Evolutionary conservation across 306 rosid species (phyloP).

Genomic region (Styphnolobium japonicum): DNA sequence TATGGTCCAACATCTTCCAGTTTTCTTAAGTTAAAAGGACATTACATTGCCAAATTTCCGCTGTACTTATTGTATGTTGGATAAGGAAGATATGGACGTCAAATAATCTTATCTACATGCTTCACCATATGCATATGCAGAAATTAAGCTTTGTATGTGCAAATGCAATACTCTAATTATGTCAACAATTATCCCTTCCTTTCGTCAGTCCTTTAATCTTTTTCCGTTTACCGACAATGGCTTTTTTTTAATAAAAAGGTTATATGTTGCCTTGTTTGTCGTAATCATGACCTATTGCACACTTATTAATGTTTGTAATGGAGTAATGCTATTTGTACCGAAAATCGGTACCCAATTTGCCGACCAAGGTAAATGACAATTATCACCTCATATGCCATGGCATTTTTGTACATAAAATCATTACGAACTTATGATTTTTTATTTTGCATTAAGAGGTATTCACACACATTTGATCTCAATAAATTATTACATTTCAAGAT

Average conservation of each 20-base stretch:
- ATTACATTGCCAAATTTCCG: not conserved
- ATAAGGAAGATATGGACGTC: constrained; percentile 10
- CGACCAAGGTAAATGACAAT: constrained; percentile 3
- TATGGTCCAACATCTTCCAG: not conserved
- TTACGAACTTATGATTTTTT: not conserved
- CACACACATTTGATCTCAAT: too few species aligned
- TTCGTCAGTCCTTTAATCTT: not conserved
- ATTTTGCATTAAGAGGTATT: not conserved
- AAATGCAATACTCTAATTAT: not conserved
- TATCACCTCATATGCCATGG: constrained; percentile 8
- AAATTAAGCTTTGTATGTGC: constrained; percentile 10
- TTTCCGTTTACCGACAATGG: constrained; percentile 9
- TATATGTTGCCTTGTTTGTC: not conserved
- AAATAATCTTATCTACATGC: not conserved
- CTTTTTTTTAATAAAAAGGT: too few species aligned
- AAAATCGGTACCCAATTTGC: not conserved
- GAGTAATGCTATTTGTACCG: not conserved
- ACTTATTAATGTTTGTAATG: not conserved
- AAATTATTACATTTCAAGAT: too few species aligned
- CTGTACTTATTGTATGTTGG: not conserved
- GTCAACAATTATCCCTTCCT: not conserved
- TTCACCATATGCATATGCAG: constrained; percentile 1
- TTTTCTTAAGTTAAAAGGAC: constrained; percentile 19
- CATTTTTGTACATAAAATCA: constrained; percentile 10
- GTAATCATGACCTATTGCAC: not conserved